Evolutionary conservation across 2,329 filamentous ascomycete species (phyloP).

Genomic region (Trichothecium roseum): DNA sequence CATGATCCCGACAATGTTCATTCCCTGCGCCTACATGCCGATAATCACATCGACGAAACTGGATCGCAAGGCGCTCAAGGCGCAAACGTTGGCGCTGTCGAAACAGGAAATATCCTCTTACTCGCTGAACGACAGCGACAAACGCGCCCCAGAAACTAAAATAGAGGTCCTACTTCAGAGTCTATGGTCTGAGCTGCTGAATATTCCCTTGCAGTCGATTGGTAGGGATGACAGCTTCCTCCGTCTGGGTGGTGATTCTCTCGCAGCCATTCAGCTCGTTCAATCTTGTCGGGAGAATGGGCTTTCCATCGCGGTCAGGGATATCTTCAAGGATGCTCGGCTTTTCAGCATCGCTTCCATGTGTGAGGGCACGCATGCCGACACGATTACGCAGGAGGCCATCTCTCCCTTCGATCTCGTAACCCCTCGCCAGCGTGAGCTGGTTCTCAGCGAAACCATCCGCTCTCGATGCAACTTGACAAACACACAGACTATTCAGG

Average conservation of each 20-base stretch:
- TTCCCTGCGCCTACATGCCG: neutral
- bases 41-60: neutral
- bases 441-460: constrained; percentile 1
- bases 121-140: neutral
- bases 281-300: neutral
- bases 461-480: neutral
- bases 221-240: constrained; percentile 7
- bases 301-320: constrained; percentile 7
- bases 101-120: constrained; percentile 1
- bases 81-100: neutral
- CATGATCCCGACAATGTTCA: neutral
- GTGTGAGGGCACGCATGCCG: no score
- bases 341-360: neutral
- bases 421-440: no score
- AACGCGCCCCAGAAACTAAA: neutral
- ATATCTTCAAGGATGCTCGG: constrained; percentile 11
- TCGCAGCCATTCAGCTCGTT: constrained; percentile 10
- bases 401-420: no score
- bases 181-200: neutral
- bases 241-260: constrained; percentile 11
- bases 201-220: neutral
- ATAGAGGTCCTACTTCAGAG: constrained; percentile 7
- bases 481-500: constrained; percentile 19
- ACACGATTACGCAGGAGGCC: no score
- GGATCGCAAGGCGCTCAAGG: neutral